Evolutionary conservation across 345 rosid genomes (phyloP).

Genomic region (Gossypium longicalyx): DNA sequence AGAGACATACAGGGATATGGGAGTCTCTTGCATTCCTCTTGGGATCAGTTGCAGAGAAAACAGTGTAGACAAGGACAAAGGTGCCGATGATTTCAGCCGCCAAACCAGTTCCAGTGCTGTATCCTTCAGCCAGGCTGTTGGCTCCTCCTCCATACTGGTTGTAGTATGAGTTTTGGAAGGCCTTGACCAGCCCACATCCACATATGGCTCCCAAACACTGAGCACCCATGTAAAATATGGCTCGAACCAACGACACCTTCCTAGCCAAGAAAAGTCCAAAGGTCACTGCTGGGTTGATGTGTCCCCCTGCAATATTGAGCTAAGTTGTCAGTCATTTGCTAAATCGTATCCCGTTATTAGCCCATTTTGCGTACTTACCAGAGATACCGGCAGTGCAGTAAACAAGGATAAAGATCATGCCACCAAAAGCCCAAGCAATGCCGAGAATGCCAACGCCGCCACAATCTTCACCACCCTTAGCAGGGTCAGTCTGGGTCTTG

Average conservation of each 20-base stretch:
- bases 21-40: slow-evolving; percentile 60
- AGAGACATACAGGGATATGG: slow-evolving; percentile 50
- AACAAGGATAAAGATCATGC: slow-evolving; percentile 68
- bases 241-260: slow-evolving; percentile 55
- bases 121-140: slow-evolving; percentile 40
- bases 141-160: slow-evolving; percentile 57
- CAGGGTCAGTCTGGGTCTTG: slow-evolving; percentile 35
- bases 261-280: slow-evolving; percentile 61
- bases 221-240: slow-evolving; percentile 56
- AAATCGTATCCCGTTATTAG: background rate
- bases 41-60: slow-evolving; percentile 65
- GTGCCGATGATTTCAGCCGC: slow-evolving; percentile 67
- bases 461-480: slow-evolving; percentile 24
- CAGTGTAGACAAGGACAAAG: slow-evolving; percentile 60
- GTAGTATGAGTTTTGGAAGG: slow-evolving; percentile 50
- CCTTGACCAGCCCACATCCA: slow-evolving; percentile 59
- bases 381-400: slow-evolving; percentile 73
- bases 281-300: slow-evolving; percentile 69
- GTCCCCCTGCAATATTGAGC: slow-evolving; percentile 44
- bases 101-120: slow-evolving; percentile 59
- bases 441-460: slow-evolving; percentile 50
- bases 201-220: slow-evolving; percentile 68
- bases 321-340: background rate
- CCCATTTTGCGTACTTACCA: slow-evolving; percentile 22
- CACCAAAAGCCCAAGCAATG: slow-evolving; percentile 68